Percentiles rank a stretch among this genome's conserved stretches.
phyloP scores from a whole-genome alignment of 2,329 filamentous ascomycete genomes.

The Sporothrix humicola region DNA sequence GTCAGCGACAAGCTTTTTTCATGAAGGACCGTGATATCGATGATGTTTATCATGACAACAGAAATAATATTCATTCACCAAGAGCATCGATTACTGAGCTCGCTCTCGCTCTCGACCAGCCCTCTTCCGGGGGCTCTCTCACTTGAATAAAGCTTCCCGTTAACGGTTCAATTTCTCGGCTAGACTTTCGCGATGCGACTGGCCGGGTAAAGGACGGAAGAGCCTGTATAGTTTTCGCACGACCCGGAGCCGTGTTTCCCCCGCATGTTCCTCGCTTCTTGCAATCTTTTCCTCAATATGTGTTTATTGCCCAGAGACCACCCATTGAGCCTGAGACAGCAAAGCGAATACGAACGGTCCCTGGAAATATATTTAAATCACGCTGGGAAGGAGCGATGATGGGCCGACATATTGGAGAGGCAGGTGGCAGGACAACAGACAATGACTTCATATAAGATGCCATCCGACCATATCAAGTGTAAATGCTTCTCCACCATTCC shows the following conservation, averaged over 20 bases:
- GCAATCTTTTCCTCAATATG: not conserved
- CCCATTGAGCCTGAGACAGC: constrained; percentile 16
- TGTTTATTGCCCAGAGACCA: not conserved
- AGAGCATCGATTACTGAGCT: too few relatives aligned
- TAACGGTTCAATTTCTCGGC: not conserved
- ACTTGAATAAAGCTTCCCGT: too few relatives aligned
- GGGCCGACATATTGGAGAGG: too few relatives aligned
- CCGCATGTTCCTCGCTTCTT: not conserved
- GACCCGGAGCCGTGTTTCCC: not conserved
- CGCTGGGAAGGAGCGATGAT: not conserved
- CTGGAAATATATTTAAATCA: not conserved
- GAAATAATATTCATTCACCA: too few relatives aligned
- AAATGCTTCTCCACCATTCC: not conserved
- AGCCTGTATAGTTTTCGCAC: not conserved
- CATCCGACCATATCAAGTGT: too few relatives aligned
- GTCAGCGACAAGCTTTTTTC: too few relatives aligned
- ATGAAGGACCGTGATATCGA: too few relatives aligned
- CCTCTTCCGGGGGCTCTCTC: too few relatives aligned
- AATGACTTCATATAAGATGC: not conserved
- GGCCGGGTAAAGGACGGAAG: not conserved
- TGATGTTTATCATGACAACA: too few relatives aligned
- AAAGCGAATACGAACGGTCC: too few relatives aligned
- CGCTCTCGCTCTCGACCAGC: too few relatives aligned
- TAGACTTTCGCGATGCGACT: not conserved
- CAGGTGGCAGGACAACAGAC: not conserved